Evolutionary conservation across 495 filamentous ascomycete species (phyloP).

Genomic region (Jackrogersella minutella): DNA sequence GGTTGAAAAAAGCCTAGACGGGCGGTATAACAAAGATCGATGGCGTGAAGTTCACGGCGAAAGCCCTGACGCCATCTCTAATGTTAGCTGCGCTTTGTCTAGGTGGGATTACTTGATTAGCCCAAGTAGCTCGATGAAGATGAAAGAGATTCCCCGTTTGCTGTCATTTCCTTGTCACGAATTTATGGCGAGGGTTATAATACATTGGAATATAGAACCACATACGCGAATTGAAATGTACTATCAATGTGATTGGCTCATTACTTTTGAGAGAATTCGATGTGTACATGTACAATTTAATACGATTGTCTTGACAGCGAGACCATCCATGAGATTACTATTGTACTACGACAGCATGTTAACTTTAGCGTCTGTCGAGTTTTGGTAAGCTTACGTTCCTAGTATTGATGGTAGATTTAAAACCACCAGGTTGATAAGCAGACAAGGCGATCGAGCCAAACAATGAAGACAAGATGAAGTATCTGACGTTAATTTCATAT

Average conservation of each 20-base stretch:
- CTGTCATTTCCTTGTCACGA: constrained; percentile 52
- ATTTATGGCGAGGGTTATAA: constrained; percentile 54
- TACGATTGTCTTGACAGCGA: no score
- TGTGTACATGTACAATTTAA: no score
- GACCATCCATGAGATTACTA: no score
- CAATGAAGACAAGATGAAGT: no score
- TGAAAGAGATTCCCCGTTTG: constrained; percentile 42
- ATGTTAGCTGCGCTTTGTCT: constrained; percentile 23
- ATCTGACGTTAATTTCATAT: no score
- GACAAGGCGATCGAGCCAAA: no score
- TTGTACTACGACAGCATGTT: no score
- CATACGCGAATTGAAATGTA: constrained; percentile 30
- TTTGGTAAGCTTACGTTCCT: no score
- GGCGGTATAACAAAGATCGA: constrained; percentile 20
- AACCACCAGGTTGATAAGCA: no score
- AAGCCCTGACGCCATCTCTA: constrained; percentile 30
- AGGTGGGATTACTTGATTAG: constrained; percentile 37
- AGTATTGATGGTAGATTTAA: no score
- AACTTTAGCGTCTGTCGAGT: no score
- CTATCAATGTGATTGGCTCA: constrained; percentile 8
- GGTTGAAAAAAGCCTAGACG: constrained; percentile 26
- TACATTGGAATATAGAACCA: constrained; percentile 44
- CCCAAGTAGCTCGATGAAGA: constrained; percentile 36
- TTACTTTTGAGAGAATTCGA: no score
- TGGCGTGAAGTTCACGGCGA: constrained; percentile 24